Conservation (phyloP, 2,329 filamentous ascomycete species). For the Fusarium cicatricum region DNA sequence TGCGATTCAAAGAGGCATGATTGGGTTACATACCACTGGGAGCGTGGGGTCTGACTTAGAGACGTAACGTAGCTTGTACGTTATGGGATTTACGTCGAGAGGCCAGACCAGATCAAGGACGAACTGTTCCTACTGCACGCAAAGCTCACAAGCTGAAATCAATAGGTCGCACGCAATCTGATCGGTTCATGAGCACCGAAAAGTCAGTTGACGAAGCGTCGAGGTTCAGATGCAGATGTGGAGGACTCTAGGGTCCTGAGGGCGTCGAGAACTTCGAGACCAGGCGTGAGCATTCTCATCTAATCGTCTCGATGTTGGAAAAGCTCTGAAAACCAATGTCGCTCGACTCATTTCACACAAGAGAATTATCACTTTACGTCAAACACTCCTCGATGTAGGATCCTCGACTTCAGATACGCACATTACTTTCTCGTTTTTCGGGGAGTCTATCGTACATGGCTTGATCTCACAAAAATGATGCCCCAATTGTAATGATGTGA, state of each 20-base stretch:
- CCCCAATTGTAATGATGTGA: slow-evolving; percentile 16
- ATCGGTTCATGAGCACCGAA: not conserved
- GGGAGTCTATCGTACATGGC: slow-evolving; percentile 18
- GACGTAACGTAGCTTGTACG: slow-evolving; percentile 14
- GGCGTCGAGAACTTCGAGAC: not conserved
- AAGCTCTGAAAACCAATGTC: slow-evolving; percentile 5
- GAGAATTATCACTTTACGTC: not conserved
- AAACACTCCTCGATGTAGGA: not conserved
- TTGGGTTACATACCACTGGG: slow-evolving; percentile 27
- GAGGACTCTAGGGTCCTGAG: not conserved
- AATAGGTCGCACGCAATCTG: slow-evolving; percentile 23
- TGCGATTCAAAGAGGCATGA: slow-evolving; percentile 10
- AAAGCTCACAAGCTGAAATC: slow-evolving; percentile 7
- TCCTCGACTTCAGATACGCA: no score
- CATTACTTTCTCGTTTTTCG: not conserved
- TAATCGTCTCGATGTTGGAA: not conserved
- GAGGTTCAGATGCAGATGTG: not conserved
- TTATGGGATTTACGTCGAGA: not conserved
- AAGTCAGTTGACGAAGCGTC: slow-evolving; percentile 7
- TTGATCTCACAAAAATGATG: not conserved
- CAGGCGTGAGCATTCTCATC: not conserved
- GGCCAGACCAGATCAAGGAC: slow-evolving; percentile 7
- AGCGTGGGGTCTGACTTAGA: slow-evolving; percentile 21
- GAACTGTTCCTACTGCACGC: not conserved
- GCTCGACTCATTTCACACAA: not conserved